These are phyloP conservation scores for Arxiozyma slooffiae DNA, from an alignment of 1,139 yeast species.

Conservation along the genomic window DNA sequence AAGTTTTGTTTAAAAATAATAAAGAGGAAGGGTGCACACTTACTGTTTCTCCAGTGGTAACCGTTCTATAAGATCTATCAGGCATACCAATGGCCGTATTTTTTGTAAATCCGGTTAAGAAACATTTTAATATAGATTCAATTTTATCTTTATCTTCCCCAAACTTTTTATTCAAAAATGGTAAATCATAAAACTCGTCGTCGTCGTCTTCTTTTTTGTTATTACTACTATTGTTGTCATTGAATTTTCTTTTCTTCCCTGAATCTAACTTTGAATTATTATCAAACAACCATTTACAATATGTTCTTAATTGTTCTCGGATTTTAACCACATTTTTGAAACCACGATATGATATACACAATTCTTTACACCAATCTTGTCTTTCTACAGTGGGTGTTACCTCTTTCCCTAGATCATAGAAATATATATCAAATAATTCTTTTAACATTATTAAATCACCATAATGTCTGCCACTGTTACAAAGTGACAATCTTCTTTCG, in stretches of 20 bases:
- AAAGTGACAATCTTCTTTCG: constrained; percentile 48
- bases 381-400: constrained; percentile 37
- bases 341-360: constrained; percentile 69
- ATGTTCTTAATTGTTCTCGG: constrained; percentile 63
- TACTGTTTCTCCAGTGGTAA: constrained; percentile 66
- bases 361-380: constrained; percentile 73
- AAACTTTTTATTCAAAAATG: constrained; percentile 7
- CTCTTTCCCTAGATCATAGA: constrained; percentile 36
- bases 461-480: constrained; percentile 57
- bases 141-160: constrained; percentile 34
- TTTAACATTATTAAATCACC: constrained; percentile 83
- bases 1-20: constrained; percentile 61
- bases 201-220: constrained; percentile 23
- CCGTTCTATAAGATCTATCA: constrained; percentile 83
- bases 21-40: constrained; percentile 89
- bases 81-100: constrained; percentile 94
- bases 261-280: constrained; percentile 11
- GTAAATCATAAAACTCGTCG: constrained; percentile 4
- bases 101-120: constrained; percentile 68
- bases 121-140: constrained; percentile 59
- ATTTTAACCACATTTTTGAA: constrained; percentile 69
- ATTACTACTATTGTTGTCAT: neutral
- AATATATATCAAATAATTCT: constrained; percentile 60
- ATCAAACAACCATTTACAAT: constrained; percentile 39
- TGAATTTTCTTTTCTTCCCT: neutral